These are phyloP conservation scores for Penicillium soppii DNA, from an alignment of 495 filamentous ascomycete genomes.

Conservation along the genomic window DNA sequence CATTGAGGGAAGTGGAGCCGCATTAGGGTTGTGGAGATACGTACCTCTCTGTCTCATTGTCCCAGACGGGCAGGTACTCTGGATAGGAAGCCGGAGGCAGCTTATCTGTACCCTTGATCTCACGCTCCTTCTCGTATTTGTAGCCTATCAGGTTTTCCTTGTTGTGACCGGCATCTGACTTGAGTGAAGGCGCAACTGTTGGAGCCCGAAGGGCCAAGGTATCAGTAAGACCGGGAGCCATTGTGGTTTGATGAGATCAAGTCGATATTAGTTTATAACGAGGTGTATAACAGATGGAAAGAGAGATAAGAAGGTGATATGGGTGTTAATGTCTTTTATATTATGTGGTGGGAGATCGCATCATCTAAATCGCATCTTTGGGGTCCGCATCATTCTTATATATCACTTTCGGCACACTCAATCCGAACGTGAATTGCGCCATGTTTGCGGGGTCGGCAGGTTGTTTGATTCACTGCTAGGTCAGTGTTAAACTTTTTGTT, in stretches of 20 bases:
- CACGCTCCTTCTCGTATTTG: slow-evolving; percentile 42
- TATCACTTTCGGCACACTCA: slow-evolving; percentile 2
- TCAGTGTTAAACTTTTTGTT: neutral
- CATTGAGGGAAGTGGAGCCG: neutral
- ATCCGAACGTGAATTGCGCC: slow-evolving; percentile 11
- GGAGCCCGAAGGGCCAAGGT: slow-evolving; percentile 35
- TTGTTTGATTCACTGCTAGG: neutral
- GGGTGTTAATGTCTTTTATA: too few relatives aligned
- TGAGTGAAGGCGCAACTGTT: slow-evolving; percentile 33
- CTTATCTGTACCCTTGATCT: slow-evolving; percentile 45
- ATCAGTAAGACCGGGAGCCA: slow-evolving; percentile 54
- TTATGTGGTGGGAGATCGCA: too few relatives aligned
- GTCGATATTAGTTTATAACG: too few relatives aligned
- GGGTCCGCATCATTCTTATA: slow-evolving; percentile 3
- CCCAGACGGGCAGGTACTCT: slow-evolving; percentile 77
- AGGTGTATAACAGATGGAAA: neutral
- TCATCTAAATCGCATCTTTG: too few relatives aligned
- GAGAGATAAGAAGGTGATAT: too few relatives aligned
- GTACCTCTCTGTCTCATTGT: slow-evolving; percentile 50
- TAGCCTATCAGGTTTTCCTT: slow-evolving; percentile 61
- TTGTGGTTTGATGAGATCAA: neutral
- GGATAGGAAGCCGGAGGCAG: slow-evolving; percentile 58
- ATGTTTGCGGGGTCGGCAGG: slow-evolving; percentile 15
- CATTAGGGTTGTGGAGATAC: neutral
- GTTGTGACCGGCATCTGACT: slow-evolving; percentile 51